phyloP scores from a whole-genome alignment of 345 rosid genomes.

The Nephelium lappaceum region DNA sequence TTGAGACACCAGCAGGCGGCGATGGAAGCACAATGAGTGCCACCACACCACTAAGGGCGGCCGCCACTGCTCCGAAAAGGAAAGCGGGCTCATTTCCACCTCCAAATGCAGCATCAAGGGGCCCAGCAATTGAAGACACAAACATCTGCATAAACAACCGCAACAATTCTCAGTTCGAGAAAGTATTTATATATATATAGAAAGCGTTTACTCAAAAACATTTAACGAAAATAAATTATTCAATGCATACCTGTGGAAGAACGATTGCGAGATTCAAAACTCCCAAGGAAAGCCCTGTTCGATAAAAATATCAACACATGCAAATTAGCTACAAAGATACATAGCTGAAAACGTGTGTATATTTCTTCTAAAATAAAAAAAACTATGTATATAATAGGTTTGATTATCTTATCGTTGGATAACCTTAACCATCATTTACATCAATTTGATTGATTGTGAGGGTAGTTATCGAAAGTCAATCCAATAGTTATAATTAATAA shows the following conservation, averaged over 20 bases:
- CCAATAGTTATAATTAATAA: no score
- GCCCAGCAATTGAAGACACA: constrained; percentile 69
- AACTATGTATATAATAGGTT: no score
- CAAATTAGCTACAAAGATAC: background rate
- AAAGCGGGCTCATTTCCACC: constrained; percentile 91
- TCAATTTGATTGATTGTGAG: no score
- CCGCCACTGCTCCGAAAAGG: constrained; percentile 65
- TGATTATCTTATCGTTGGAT: no score
- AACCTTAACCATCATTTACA: no score
- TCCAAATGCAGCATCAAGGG: constrained; percentile 69
- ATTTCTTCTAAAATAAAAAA: no score
- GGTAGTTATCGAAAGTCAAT: no score
- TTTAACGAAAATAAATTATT: no score
- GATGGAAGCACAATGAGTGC: constrained; percentile 73
- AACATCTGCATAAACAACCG: constrained; percentile 50
- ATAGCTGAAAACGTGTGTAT: background rate
- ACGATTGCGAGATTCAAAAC: constrained; percentile 80
- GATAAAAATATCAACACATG: background rate
- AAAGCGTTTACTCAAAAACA: no score
- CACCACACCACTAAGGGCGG: constrained; percentile 55
- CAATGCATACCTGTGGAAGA: constrained; percentile 65
- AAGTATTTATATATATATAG: no score
- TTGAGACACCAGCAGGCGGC: constrained; percentile 56
- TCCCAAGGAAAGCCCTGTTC: constrained; percentile 78
- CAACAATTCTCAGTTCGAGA: background rate